Percentiles rank a stretch among this genome's conserved stretches.
phyloP scores from a whole-genome alignment of 2,329 filamentous ascomycete genomes.

The Arachnomyces sp. region DNA sequence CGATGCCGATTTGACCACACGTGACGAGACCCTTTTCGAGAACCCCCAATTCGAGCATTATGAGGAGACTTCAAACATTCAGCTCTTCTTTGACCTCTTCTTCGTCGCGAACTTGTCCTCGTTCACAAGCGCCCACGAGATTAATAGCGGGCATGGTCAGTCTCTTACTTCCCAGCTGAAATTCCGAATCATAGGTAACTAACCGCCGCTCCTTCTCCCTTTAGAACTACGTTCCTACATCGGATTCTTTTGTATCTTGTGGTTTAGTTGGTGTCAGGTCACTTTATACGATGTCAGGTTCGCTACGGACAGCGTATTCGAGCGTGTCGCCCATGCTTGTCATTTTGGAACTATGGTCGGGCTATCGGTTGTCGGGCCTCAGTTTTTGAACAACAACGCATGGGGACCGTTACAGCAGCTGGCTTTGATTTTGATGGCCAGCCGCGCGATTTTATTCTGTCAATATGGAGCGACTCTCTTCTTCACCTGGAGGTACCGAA shows the following conservation, averaged over 20 bases:
- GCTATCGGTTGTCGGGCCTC: slow-evolving; percentile 53
- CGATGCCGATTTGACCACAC: too few species aligned
- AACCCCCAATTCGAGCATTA: too few species aligned
- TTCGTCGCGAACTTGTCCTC: slow-evolving; percentile 60
- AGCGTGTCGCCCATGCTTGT: slow-evolving; percentile 50
- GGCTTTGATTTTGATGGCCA: slow-evolving; percentile 42
- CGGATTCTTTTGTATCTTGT: slow-evolving; percentile 52
- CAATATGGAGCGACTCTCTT: slow-evolving; percentile 44
- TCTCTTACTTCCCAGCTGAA: slow-evolving; percentile 2
- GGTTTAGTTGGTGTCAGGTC: slow-evolving; percentile 62
- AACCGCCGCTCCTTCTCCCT: background rate
- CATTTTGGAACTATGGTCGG: slow-evolving; percentile 60
- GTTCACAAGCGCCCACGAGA: slow-evolving; percentile 50
- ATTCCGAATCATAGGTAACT: background rate
- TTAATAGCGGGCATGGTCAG: slow-evolving; percentile 41
- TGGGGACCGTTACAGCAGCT: too few species aligned
- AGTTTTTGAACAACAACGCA: slow-evolving; percentile 31
- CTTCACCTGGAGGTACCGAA: slow-evolving; percentile 22
- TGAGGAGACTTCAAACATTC: too few species aligned
- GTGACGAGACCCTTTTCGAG: too few species aligned
- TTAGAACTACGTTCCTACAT: slow-evolving; percentile 41
- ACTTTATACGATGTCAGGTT: slow-evolving; percentile 61
- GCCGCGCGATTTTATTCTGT: slow-evolving; percentile 45
- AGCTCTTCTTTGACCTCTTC: slow-evolving; percentile 55
- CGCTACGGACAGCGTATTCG: slow-evolving; percentile 56